These are phyloP conservation scores for Kwoniella botswanensis DNA, from an alignment of 768 basidiomycete species.

Conservation along the genomic window DNA sequence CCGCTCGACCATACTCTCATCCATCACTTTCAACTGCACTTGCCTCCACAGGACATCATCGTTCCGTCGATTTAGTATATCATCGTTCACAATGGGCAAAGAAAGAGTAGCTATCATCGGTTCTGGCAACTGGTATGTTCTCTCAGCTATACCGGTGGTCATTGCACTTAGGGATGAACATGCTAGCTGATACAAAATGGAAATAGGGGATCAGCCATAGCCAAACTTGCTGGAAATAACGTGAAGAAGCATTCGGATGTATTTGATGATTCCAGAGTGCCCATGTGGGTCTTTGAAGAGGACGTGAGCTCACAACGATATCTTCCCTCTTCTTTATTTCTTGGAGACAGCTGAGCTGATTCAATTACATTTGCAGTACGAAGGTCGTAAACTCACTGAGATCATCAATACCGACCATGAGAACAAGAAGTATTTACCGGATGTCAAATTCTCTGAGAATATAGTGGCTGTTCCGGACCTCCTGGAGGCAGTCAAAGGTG, in stretches of 20 bases:
- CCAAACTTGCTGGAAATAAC: conserved; percentile 59
- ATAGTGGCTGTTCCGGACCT: conserved; percentile 61
- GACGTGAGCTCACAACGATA: conserved; percentile 45
- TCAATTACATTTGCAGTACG: conserved; percentile 34
- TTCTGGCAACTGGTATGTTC: conserved; percentile 57
- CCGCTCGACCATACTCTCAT: conserved; percentile 9
- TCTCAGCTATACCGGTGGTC: not conserved
- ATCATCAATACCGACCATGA: conserved; percentile 62
- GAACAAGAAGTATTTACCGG: conserved; percentile 59
- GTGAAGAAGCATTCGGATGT: conserved; percentile 53
- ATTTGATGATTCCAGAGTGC: conserved; percentile 59
- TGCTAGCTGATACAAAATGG: not conserved
- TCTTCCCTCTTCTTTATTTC: not conserved
- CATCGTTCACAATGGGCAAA: conserved; percentile 37
- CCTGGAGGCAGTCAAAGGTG: conserved; percentile 59
- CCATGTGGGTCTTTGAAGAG: conserved; percentile 62
- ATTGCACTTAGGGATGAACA: not conserved
- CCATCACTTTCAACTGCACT: not conserved
- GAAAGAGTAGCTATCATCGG: conserved; percentile 59
- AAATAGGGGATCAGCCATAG: conserved; percentile 60
- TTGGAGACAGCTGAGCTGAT: not conserved
- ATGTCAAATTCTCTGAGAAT: conserved; percentile 58
- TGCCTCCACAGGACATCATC: not conserved
- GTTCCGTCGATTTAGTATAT: conserved; percentile 3
- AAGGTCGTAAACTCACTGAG: conserved; percentile 59